Evolutionary conservation across 148 eudicot species (phyloP).

Genomic region (Dysphania ambrosioides): DNA sequence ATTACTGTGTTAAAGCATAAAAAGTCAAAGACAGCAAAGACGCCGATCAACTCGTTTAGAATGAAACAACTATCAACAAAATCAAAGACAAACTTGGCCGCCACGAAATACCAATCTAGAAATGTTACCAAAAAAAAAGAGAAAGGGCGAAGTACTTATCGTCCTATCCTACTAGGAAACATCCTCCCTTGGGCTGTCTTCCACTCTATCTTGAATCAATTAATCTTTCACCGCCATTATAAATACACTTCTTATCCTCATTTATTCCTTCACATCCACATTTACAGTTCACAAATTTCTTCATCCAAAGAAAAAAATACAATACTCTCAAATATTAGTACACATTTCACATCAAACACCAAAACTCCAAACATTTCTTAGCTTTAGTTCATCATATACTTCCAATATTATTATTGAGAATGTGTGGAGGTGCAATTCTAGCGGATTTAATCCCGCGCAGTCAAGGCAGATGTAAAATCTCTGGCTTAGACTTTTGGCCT

Average conservation of each 20-base stretch:
- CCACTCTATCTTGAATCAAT: not conserved
- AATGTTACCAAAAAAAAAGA: not conserved
- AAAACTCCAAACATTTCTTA: no score
- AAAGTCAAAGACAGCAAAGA: no score
- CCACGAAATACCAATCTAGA: constrained; percentile 10
- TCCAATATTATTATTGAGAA: constrained; percentile 17
- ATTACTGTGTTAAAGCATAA: no score
- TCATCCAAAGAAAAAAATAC: not conserved
- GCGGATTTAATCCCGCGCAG: constrained; percentile 40
- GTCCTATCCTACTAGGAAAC: constrained; percentile 16
- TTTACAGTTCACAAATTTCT: not conserved
- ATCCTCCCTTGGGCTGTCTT: not conserved
- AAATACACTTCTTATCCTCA: not conserved
- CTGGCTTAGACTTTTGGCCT: constrained; percentile 52
- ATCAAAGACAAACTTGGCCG: constrained; percentile 7
- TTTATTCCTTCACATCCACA: not conserved
- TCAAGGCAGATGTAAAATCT: constrained; percentile 25
- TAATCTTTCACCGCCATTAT: not conserved
- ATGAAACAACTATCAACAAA: not conserved
- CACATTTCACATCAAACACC: not conserved
- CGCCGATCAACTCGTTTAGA: no score
- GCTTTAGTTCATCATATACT: no score
- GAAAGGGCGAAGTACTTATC: not conserved
- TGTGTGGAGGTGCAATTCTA: constrained; percentile 90
- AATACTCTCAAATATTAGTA: not conserved